Percentiles rank a stretch among this genome's conserved stretches.
Evolutionary conservation across 495 filamentous ascomycete genomes (phyloP).

Genomic region (Hypomontagnella submonticulosa): DNA sequence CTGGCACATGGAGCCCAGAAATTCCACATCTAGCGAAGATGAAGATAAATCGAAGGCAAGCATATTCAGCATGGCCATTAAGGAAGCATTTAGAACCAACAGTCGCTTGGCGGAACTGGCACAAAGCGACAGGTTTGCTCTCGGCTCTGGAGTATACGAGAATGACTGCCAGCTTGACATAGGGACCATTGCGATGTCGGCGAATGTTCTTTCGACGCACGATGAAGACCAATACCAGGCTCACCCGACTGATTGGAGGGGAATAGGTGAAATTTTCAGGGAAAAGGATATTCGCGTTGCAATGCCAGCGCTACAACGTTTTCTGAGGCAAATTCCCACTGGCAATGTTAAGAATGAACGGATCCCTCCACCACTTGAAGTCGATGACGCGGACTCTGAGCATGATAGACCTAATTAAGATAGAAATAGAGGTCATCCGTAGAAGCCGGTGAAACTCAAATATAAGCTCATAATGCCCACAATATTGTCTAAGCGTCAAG

Average conservation of each 20-base stretch:
- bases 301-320: slow-evolving; percentile 26
- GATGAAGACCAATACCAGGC: not conserved
- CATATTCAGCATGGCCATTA: slow-evolving; percentile 23
- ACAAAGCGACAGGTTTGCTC: slow-evolving; percentile 9
- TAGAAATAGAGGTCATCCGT: not conserved
- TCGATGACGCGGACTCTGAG: slow-evolving; percentile 9
- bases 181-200: slow-evolving; percentile 24
- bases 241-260: not conserved
- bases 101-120: slow-evolving; percentile 3
- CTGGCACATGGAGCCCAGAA: slow-evolving; percentile 12
- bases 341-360: not conserved
- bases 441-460: not conserved
- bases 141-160: not conserved
- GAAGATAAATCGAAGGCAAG: not conserved
- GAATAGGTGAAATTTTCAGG: slow-evolving; percentile 22
- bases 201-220: slow-evolving; percentile 4
- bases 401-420: slow-evolving; percentile 5
- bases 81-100: slow-evolving; percentile 11
- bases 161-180: slow-evolving; percentile 40
- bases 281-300: slow-evolving; percentile 18
- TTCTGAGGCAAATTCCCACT: not conserved
- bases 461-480: not conserved
- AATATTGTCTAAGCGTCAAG: too few relatives aligned
- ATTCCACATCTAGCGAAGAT: not conserved
- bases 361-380: not conserved